Evolutionary conservation across 2,329 filamentous ascomycete genomes (phyloP).

Genomic region (Exophiala viscosa): DNA sequence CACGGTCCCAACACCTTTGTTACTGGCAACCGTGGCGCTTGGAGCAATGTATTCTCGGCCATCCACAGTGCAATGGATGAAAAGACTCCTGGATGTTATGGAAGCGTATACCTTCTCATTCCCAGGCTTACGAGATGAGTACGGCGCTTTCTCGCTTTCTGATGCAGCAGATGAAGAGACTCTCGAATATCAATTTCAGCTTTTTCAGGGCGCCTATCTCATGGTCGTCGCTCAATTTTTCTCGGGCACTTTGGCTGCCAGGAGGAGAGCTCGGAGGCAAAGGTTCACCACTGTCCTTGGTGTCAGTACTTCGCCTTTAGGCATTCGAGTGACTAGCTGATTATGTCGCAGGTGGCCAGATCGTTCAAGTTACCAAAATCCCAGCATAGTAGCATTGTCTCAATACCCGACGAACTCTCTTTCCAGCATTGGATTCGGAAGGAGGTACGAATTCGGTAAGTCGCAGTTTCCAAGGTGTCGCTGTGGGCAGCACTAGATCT

Average conservation of each 20-base stretch:
- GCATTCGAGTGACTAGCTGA: neutral
- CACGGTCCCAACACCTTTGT: slow-evolving; percentile 36
- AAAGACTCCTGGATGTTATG: slow-evolving; percentile 31
- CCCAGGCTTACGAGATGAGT: slow-evolving; percentile 34
- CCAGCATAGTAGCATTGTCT: slow-evolving; percentile 37
- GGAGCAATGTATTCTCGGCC: slow-evolving; percentile 44
- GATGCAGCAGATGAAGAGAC: slow-evolving; percentile 27
- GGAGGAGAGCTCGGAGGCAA: slow-evolving; percentile 43
- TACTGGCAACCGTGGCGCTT: slow-evolving; percentile 41
- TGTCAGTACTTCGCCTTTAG: slow-evolving; percentile 28
- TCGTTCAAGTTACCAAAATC: slow-evolving; percentile 38
- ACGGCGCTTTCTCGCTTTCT: slow-evolving; percentile 36
- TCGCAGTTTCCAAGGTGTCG: neutral
- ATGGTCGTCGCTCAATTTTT: slow-evolving; percentile 44
- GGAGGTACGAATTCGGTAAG: slow-evolving; percentile 43
- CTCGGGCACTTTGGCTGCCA: slow-evolving; percentile 38
- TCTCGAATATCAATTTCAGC: slow-evolving; percentile 38
- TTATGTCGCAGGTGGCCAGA: slow-evolving; percentile 35
- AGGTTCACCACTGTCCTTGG: slow-evolving; percentile 41
- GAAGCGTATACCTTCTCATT: slow-evolving; percentile 33
- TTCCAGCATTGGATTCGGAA: slow-evolving; percentile 41
- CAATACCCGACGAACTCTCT: slow-evolving; percentile 32
- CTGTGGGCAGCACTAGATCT: neutral
- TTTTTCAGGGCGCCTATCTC: slow-evolving; percentile 43
- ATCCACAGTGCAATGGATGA: slow-evolving; percentile 18